Evolutionary conservation across 2,329 filamentous ascomycete species (phyloP), one percentile per base, ranked within the genome.

Genomic region (Pyricularia pennisetigena): DNA sequence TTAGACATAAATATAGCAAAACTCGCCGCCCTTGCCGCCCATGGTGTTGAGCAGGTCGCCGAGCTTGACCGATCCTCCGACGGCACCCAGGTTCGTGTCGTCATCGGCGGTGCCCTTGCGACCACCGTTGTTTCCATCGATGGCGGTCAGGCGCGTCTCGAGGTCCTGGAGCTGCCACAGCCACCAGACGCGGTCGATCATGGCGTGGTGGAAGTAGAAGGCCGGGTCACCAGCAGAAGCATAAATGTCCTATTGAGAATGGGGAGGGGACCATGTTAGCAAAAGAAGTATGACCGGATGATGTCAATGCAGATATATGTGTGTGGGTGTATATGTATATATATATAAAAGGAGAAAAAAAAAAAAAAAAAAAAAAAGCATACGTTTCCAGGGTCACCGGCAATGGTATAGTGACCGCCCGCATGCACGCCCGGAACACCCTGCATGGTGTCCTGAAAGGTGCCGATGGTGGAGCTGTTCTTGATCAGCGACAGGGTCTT

Each of bases 161-260:
- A 73, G 73, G 68, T 77, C 75, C 69, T 76, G 74, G 72, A 76
- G 75, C 72, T 78, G 76, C 76, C 76, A 78, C 49, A 76, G 74
- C 75, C 75, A 78, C 74, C 74, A 77, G 3, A 77, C 71, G 7
- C 75, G 74, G 70, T 77, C 75, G 5, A 78, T 69, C 61, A 74
- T 70, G 14, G 71, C 74, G 67, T 77, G 76, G 69, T 77, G 76
- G 65, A 77, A 74, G 70, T 75, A 78, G 72, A 77, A 78, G 49
- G 75, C 69, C 6, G 76, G 75, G 71, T 78, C 76, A 8, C 75
- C 76, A 1, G 76, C 73, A 0, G 75, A 76, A 9, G 72, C 72
- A 65, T 71, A 74, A 4, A 74, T 69, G 71, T 79, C 78, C 41
- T 49, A 10, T 3, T 35, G 41, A 20, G n/a, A n/a, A n/a, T n/a